These are phyloP conservation scores for Penicillium brevicompactum DNA, from an alignment of 2,329 filamentous ascomycete species.

Conservation along the genomic window DNA sequence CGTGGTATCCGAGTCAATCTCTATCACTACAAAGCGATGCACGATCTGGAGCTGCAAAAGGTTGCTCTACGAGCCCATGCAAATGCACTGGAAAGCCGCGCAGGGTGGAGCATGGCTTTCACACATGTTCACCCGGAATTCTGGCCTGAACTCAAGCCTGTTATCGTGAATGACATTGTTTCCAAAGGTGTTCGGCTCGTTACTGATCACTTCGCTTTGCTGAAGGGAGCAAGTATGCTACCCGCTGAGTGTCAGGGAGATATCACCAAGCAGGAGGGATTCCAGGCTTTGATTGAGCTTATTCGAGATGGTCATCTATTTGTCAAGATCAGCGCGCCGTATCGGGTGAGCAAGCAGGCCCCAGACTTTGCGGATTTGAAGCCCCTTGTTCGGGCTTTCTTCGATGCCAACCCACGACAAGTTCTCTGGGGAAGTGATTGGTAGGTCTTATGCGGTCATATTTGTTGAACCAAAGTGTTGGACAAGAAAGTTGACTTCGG, in stretches of 20 bases:
- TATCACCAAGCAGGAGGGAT: conserved; percentile 32
- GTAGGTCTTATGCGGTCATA: conserved; percentile 10
- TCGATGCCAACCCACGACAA: conserved; percentile 31
- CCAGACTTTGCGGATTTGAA: conserved; percentile 37
- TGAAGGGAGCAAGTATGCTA: conserved; percentile 40
- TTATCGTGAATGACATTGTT: conserved; percentile 24
- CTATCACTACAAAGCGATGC: conserved; percentile 40
- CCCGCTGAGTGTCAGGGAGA: conserved; percentile 21
- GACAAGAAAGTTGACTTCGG: background rate
- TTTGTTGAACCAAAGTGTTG: background rate
- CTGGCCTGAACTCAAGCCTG: conserved; percentile 26
- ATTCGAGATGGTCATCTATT: conserved; percentile 35
- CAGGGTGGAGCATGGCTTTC: conserved; percentile 35
- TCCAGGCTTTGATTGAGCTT: conserved; percentile 32
- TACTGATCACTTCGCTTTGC: conserved; percentile 42
- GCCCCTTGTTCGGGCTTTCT: conserved; percentile 2
- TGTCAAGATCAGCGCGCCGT: conserved; percentile 44
- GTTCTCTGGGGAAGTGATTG: conserved; percentile 45
- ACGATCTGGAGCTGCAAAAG: conserved; percentile 40
- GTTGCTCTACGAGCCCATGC: conserved; percentile 32
- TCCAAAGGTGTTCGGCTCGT: conserved; percentile 29
- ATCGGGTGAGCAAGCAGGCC: conserved; percentile 34
- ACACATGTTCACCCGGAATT: conserved; percentile 36
- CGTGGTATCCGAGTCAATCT: conserved; percentile 41
- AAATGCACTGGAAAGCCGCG: conserved; percentile 19